phyloP scores from a whole-genome alignment of 1,284 basidiomycete species.

The Naganishia sp. region DNA sequence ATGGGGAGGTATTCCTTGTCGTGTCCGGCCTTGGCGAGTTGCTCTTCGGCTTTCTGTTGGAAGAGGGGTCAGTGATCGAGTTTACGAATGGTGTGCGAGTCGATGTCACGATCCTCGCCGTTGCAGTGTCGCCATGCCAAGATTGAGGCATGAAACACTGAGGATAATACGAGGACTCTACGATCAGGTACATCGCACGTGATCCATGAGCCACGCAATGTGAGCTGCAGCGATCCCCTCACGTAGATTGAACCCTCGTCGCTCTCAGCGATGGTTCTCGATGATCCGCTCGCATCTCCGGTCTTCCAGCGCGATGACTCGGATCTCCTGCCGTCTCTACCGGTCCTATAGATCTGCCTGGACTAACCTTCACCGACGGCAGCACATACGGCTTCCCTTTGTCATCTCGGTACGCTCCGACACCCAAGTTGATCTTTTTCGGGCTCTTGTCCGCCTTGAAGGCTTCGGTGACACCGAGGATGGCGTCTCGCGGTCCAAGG shows the following conservation, averaged over 20 bases:
- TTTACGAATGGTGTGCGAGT: neutral
- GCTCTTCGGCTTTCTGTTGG: constrained; percentile 19
- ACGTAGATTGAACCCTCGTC: no score
- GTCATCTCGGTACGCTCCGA: constrained; percentile 55
- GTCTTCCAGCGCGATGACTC: no score
- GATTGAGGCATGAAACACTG: no score
- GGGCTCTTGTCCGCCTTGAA: constrained; percentile 73
- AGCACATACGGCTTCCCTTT: constrained; percentile 55
- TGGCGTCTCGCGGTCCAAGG: constrained; percentile 88
- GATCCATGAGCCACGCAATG: no score
- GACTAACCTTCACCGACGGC: constrained; percentile 49
- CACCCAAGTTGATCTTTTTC: constrained; percentile 88
- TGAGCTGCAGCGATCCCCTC: no score
- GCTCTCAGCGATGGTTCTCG: no score
- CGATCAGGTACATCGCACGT: no score
- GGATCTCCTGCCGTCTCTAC: no score
- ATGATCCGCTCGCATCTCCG: no score
- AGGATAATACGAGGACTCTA: no score
- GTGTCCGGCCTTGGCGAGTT: constrained; percentile 61
- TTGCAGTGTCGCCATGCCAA: no score
- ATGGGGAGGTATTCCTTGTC: constrained; percentile 96
- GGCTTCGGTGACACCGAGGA: constrained; percentile 92
- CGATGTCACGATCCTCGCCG: neutral
- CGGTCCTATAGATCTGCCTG: neutral
- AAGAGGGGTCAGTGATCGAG: neutral